Conservation (phyloP, 163 green algal genomes). For the Chlorella variabilis region DNA sequence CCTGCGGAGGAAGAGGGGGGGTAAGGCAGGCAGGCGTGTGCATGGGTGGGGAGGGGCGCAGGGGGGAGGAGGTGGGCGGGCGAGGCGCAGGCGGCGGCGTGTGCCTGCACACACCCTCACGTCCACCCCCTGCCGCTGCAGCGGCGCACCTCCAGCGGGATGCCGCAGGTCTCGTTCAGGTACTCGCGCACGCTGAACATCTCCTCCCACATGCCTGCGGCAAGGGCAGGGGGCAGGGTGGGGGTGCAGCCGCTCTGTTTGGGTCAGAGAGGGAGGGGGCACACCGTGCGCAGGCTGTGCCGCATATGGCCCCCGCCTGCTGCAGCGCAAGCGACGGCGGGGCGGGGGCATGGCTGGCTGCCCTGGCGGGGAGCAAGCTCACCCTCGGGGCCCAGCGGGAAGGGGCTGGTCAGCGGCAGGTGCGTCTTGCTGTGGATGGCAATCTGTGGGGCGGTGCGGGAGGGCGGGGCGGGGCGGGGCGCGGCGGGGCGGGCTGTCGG, state of each 20-base stretch:
- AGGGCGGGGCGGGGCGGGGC: background rate
- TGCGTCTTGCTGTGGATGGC: constrained; percentile 31
- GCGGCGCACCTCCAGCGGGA: constrained; percentile 27
- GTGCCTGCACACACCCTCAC: too few species aligned
- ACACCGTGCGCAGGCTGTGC: too few species aligned
- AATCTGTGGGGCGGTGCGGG: background rate
- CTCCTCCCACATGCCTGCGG: constrained; percentile 14
- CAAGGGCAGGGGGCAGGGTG: background rate
- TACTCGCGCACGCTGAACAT: constrained; percentile 31
- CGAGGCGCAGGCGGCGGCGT: background rate
- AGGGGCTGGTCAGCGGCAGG: background rate
- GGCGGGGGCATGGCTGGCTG: too few species aligned
- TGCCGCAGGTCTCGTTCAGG: constrained; percentile 38
- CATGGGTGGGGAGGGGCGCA: background rate
- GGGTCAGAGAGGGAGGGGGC: background rate
- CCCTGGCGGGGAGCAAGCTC: background rate
- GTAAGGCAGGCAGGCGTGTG: too few species aligned
- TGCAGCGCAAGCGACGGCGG: too few species aligned
- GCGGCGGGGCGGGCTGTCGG: background rate
- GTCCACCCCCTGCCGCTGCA: background rate
- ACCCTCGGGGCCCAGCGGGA: background rate
- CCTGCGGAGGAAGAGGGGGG: background rate
- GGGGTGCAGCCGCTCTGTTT: too few species aligned
- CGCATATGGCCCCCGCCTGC: background rate
- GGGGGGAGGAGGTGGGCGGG: background rate